Percentiles rank a stretch among this genome's conserved stretches.
phyloP scores from a whole-genome alignment of 495 filamentous ascomycete species.

The Tuber brumale region DNA sequence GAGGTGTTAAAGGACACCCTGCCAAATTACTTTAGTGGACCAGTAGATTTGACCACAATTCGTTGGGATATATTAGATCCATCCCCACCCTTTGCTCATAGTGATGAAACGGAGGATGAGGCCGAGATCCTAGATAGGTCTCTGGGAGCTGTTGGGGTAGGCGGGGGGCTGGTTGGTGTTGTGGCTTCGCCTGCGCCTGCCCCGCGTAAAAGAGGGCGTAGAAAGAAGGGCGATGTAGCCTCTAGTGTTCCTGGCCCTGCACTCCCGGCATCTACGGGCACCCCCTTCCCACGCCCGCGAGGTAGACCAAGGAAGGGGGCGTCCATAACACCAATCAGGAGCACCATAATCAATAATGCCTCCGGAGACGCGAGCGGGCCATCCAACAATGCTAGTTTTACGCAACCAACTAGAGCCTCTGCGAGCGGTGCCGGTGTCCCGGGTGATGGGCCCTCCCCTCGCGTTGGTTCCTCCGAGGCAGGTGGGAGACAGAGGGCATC shows the following conservation, averaged over 20 bases:
- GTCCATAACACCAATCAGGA: background rate
- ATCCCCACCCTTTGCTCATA: background rate
- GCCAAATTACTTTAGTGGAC: conserved; percentile 41
- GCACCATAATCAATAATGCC: background rate
- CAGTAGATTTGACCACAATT: conserved; percentile 56
- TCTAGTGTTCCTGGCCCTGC: background rate
- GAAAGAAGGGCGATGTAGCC: background rate
- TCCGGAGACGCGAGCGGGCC: background rate
- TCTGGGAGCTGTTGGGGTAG: conserved; percentile 8
- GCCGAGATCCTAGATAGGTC: conserved; percentile 7
- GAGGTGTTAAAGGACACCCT: conserved; percentile 47
- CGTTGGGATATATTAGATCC: conserved; percentile 65
- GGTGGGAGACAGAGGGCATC: background rate
- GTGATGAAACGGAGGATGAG: conserved; percentile 20
- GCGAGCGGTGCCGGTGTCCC: background rate
- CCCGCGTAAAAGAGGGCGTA: background rate
- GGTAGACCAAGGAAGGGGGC: background rate
- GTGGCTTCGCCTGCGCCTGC: conserved; percentile 5
- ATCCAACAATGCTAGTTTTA: background rate
- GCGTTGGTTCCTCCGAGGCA: background rate
- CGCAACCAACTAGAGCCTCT: background rate
- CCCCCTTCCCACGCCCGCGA: background rate
- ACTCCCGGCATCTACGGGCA: background rate
- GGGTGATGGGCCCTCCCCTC: background rate
- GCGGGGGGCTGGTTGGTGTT: conserved; percentile 7